These are phyloP conservation scores for Calonectria montana DNA, from an alignment of 2,329 filamentous ascomycete genomes.

Conservation along the genomic window DNA sequence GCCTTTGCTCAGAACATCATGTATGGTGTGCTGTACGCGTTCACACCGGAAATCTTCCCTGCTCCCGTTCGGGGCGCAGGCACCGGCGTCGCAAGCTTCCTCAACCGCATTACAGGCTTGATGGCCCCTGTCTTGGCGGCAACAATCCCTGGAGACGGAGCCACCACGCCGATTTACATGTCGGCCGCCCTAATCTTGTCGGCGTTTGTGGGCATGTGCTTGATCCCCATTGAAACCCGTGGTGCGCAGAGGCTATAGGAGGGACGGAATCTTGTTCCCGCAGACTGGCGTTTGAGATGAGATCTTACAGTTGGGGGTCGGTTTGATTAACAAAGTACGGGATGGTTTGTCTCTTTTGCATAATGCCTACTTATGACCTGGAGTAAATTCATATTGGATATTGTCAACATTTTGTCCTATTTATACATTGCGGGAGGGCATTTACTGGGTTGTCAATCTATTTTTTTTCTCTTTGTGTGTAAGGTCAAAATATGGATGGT, in stretches of 20 bases:
- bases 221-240: conserved; percentile 73
- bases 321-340: not conserved
- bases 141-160: conserved; percentile 67
- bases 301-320: not conserved
- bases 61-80: conserved; percentile 78
- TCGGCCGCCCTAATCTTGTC: conserved; percentile 67
- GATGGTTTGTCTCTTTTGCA: conserved; percentile 8
- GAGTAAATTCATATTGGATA: conserved; percentile 24
- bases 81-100: conserved; percentile 76
- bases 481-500: conserved; percentile 24
- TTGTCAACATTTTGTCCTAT: not conserved
- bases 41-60: conserved; percentile 82
- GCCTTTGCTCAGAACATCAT: conserved; percentile 81
- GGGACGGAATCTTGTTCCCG: not conserved
- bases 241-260: conserved; percentile 66
- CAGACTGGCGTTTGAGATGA: not conserved
- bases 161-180: conserved; percentile 68
- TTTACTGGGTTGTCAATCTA: not conserved
- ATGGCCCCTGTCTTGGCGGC: conserved; percentile 77
- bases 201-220: conserved; percentile 69
- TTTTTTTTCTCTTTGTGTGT: conserved; percentile 1
- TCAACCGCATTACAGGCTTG: conserved; percentile 76
- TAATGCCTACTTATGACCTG: conserved; percentile 35
- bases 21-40: conserved; percentile 82
- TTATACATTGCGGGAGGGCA: not conserved